Evolutionary conservation across 2,329 filamentous ascomycete species (phyloP).

Genomic region (Trichoderma harzianum): DNA sequence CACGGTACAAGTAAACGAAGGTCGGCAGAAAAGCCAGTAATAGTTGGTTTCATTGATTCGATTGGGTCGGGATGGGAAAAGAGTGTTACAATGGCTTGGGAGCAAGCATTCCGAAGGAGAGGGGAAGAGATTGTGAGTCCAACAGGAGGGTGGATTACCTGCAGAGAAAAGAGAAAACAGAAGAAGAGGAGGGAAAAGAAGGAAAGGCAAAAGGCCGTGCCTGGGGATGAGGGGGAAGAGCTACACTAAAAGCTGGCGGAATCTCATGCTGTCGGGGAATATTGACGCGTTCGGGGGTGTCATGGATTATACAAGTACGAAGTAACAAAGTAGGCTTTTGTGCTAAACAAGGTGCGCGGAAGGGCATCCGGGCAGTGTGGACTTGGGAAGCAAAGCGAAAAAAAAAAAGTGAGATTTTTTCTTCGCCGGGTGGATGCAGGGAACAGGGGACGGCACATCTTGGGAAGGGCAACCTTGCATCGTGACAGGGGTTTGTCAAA

Average conservation of each 20-base stretch:
- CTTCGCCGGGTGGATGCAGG: conserved; percentile 10
- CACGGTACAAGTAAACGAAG: neutral
- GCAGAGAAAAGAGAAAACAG: neutral
- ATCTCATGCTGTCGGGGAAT: conserved; percentile 10
- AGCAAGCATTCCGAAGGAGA: neutral
- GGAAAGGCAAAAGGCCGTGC: neutral
- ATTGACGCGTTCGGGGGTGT: neutral
- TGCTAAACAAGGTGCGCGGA: conserved; percentile 10
- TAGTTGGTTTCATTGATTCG: conserved; percentile 12
- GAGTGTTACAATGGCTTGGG: neutral
- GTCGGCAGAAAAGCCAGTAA: conserved; percentile 1
- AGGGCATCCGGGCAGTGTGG: conserved; percentile 6
- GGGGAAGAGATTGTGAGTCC: neutral
- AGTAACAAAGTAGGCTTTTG: neutral
- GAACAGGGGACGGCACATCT: conserved; percentile 17
- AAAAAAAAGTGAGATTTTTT: conserved; percentile 12
- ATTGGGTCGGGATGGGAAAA: neutral
- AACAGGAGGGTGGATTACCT: conserved; percentile 5
- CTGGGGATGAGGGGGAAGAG: conserved; percentile 6
- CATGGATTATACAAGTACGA: neutral
- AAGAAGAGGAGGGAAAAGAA: neutral
- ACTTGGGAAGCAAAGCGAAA: no score
- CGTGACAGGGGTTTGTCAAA: conserved; percentile 14
- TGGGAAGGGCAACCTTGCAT: conserved; percentile 18
- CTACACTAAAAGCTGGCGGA: conserved; percentile 15